Conservation (phyloP, 1,284 basidiomycete species). For the Anthracocystis panici-leucophaei region DNA sequence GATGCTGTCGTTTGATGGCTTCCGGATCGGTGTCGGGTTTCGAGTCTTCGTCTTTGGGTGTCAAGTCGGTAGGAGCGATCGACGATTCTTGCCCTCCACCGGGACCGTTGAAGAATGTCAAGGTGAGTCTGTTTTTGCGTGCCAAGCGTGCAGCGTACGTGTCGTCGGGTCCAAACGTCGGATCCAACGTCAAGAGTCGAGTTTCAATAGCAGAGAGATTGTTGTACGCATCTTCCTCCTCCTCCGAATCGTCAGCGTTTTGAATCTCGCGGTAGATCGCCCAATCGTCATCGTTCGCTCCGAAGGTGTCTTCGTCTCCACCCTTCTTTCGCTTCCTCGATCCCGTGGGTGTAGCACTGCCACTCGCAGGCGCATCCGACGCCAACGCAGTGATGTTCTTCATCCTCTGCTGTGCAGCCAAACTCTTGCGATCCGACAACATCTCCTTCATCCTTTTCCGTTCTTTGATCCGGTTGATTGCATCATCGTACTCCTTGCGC, state of each 20-base stretch:
- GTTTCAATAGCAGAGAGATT: constrained; percentile 82
- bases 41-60: constrained; percentile 72
- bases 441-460: constrained; percentile 84
- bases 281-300: constrained; percentile 96
- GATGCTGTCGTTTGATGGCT: constrained; percentile 75
- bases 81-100: constrained; percentile 46
- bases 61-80: constrained; percentile 15
- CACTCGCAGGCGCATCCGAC: constrained; percentile 72
- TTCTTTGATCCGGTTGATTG: constrained; percentile 88
- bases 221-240: constrained; percentile 90
- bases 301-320: constrained; percentile 87
- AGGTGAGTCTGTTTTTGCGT: constrained; percentile 83
- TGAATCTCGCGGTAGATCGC: constrained; percentile 97
- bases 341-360: constrained; percentile 35
- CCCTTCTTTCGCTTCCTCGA: constrained; percentile 54
- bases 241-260: constrained; percentile 86
- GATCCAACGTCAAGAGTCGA: constrained; percentile 85
- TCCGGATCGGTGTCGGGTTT: constrained; percentile 64
- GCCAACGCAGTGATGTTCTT: constrained; percentile 94
- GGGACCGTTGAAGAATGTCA: constrained; percentile 78
- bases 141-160: constrained; percentile 84
- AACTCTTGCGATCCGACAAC: constrained; percentile 89
- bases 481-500: constrained; percentile 67
- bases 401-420: constrained; percentile 95
- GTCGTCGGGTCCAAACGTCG: constrained; percentile 81